Percentiles rank a stretch among this genome's conserved stretches.
Evolutionary conservation across 371 early-diverging fungal species (phyloP).

Genomic region (Saksenaea vasiformis): DNA sequence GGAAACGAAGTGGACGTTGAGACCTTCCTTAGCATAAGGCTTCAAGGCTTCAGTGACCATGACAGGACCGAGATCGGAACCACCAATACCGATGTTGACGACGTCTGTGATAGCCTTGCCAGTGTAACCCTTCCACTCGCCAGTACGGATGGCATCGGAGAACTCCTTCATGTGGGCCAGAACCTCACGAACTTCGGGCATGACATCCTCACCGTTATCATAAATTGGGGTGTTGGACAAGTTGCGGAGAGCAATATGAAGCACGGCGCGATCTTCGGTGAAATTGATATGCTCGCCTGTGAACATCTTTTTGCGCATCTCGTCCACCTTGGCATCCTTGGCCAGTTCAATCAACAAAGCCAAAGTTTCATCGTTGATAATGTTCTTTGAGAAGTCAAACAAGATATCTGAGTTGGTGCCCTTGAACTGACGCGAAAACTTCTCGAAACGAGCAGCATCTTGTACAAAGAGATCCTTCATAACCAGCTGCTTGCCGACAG

Average conservation of each 20-base stretch:
- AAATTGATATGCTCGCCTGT: conserved; percentile 96
- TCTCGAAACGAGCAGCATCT: conserved; percentile 76
- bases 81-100: conserved; percentile 99
- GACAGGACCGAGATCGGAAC: conserved; percentile 99
- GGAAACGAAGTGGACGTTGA: conserved; percentile 94
- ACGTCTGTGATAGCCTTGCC: conserved; percentile 94
- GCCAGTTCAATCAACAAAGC: conserved; percentile 79
- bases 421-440: conserved; percentile 77
- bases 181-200: conserved; percentile 94
- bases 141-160: conserved; percentile 82
- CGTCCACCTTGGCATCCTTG: conserved; percentile 84
- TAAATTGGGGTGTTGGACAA: conserved; percentile 77
- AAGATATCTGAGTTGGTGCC: conserved; percentile 74
- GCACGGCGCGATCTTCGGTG: conserved; percentile 97
- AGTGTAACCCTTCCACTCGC: conserved; percentile 94
- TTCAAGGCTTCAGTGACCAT: conserved; percentile 98
- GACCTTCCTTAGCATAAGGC: conserved; percentile 78
- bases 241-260: conserved; percentile 96
- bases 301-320: conserved; percentile 92
- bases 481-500: conserved; percentile 69
- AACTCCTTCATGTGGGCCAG: conserved; percentile 91
- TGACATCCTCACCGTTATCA: conserved; percentile 85
- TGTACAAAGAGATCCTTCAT: conserved; percentile 79
- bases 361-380: conserved; percentile 80
- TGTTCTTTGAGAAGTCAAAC: conserved; percentile 95